phyloP scores from a whole-genome alignment of 2,329 filamentous ascomycete genomes.

The Ceratocystis lukuohia region DNA sequence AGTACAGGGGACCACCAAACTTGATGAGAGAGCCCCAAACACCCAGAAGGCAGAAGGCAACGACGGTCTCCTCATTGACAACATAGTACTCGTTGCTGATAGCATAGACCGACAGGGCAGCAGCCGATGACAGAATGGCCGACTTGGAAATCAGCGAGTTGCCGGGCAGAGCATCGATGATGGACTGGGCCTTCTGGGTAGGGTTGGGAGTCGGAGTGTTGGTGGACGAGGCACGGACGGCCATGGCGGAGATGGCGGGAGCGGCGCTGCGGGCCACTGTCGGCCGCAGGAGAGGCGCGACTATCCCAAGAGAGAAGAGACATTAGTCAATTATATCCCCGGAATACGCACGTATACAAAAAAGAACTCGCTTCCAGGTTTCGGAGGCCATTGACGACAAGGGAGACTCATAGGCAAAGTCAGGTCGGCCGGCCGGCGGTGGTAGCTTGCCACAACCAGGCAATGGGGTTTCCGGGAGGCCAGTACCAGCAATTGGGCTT shows the following conservation, averaged over 20 bases:
- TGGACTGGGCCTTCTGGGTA: conserved; percentile 91
- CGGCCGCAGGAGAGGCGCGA: conserved; percentile 82
- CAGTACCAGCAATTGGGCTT: too few species aligned
- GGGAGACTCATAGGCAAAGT: too few species aligned
- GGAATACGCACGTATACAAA: not conserved
- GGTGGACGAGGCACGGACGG: conserved; percentile 42
- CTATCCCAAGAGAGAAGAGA: conserved; percentile 32
- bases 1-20: conserved; percentile 85
- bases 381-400: not conserved
- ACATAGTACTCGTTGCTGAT: conserved; percentile 99
- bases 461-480: not conserved
- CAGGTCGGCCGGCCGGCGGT: too few species aligned
- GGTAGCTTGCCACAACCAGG: too few species aligned
- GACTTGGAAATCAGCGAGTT: conserved; percentile 90
- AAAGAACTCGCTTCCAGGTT: not conserved
- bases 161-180: conserved; percentile 85
- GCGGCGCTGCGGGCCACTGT: conserved; percentile 60
- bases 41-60: conserved; percentile 80
- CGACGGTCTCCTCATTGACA: conserved; percentile 96
- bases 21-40: conserved; percentile 89
- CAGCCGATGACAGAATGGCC: conserved; percentile 85
- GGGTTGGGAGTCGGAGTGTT: conserved; percentile 76
- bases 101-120: conserved; percentile 81
- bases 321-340: conserved; percentile 9
- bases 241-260: conserved; percentile 58